Conservation (phyloP, 1,284 basidiomycete species). For the Cerioporus squamosus region DNA sequence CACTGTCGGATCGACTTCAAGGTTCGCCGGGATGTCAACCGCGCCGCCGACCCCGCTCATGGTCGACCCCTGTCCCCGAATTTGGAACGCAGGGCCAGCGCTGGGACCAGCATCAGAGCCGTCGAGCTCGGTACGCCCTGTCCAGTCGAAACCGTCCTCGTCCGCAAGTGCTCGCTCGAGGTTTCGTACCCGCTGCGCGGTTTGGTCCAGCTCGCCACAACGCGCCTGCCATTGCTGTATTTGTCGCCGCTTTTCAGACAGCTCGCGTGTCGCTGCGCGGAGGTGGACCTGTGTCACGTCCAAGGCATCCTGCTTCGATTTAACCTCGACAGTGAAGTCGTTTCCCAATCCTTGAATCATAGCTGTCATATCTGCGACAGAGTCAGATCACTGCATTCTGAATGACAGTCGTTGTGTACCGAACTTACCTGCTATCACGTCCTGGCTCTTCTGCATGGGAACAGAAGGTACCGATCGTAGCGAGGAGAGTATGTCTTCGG, state of each 20-base stretch:
- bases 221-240: slow-evolving; percentile 75
- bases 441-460: slow-evolving; percentile 87
- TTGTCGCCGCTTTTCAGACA: slow-evolving; percentile 88
- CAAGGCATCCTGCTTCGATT: slow-evolving; percentile 85
- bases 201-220: slow-evolving; percentile 78
- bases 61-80: slow-evolving; percentile 66
- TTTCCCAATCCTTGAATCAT: slow-evolving; percentile 81
- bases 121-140: slow-evolving; percentile 75
- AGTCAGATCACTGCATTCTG: background rate
- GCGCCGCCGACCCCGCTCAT: slow-evolving; percentile 55
- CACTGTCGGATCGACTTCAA: slow-evolving; percentile 69
- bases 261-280: slow-evolving; percentile 86
- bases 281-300: slow-evolving; percentile 88
- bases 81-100: slow-evolving; percentile 64
- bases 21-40: slow-evolving; percentile 63
- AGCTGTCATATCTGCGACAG: slow-evolving; percentile 73
- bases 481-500: slow-evolving; percentile 76
- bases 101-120: slow-evolving; percentile 54
- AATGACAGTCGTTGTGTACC: background rate
- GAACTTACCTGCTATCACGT: slow-evolving; percentile 80
- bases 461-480: slow-evolving; percentile 71
- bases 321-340: slow-evolving; percentile 86
- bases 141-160: slow-evolving; percentile 87
- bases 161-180: slow-evolving; percentile 78
- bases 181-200: slow-evolving; percentile 78